Conservation (phyloP, 805 yeast species). For the Priceomyces medius region DNA sequence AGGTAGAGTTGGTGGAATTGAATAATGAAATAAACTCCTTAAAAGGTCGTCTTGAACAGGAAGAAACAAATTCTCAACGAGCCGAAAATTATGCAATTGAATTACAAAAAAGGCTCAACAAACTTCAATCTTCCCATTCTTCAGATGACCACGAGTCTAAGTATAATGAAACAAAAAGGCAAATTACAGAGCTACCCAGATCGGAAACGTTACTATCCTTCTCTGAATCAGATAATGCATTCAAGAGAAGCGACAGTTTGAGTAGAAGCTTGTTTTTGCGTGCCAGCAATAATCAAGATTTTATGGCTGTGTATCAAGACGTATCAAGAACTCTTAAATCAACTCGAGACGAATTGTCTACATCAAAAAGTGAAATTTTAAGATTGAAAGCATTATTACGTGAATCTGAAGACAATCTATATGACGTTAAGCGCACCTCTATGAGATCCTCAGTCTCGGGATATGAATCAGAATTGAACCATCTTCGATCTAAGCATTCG, state of each 20-base stretch:
- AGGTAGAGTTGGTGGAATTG: constrained; percentile 13
- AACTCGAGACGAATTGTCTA: constrained; percentile 43
- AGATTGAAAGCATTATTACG: constrained; percentile 41
- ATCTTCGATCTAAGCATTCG: constrained; percentile 56
- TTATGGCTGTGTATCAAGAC: constrained; percentile 51
- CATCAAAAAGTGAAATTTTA: constrained; percentile 41
- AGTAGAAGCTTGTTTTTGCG: constrained; percentile 22
- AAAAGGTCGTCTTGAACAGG: constrained; percentile 49
- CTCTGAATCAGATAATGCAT: background rate
- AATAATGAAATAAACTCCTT: constrained; percentile 48
- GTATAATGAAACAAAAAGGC: constrained; percentile 32
- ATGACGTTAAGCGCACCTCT: constrained; percentile 41
- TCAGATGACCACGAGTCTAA: constrained; percentile 23
- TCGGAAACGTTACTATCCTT: background rate
- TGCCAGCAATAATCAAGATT: constrained; percentile 38
- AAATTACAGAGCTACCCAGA: background rate
- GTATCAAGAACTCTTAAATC: constrained; percentile 43
- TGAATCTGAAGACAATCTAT: constrained; percentile 44
- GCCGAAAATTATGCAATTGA: constrained; percentile 51
- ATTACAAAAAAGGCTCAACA: constrained; percentile 42
- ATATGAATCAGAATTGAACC: constrained; percentile 41
- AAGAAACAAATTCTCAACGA: constrained; percentile 48
- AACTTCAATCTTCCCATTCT: constrained; percentile 34
- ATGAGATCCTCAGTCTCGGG: constrained; percentile 35
- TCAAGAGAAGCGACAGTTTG: constrained; percentile 34